phyloP scores from a whole-genome alignment of 2,329 filamentous ascomycete species.

The Colletotrichum sublineola region DNA sequence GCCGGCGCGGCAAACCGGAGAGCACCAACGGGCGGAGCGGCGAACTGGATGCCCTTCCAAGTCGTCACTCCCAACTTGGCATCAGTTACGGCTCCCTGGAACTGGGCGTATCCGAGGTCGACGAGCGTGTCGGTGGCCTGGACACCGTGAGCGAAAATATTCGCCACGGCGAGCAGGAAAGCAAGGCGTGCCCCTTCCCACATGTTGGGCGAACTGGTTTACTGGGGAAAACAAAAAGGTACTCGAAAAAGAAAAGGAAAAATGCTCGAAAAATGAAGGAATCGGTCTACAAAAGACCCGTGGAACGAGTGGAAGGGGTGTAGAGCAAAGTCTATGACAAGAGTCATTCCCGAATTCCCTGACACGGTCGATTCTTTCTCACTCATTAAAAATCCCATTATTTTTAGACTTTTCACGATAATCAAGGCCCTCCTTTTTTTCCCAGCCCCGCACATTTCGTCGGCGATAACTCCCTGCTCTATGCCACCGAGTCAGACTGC shows the following conservation, averaged over 20 bases:
- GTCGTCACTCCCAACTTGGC: constrained; percentile 70
- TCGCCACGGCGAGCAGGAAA: constrained; percentile 16
- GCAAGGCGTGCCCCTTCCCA: constrained; percentile 27
- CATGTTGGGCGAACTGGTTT: not conserved
- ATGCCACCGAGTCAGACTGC: not conserved
- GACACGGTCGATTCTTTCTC: not conserved
- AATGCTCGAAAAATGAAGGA: constrained; percentile 8
- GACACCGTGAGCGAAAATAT: constrained; percentile 9
- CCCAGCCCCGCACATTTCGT: too few relatives aligned
- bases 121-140: constrained; percentile 57
- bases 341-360: not conserved
- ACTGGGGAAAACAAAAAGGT: not conserved
- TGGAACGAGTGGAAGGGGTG: constrained; percentile 26
- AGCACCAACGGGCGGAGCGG: constrained; percentile 74
- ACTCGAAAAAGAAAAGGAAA: not conserved
- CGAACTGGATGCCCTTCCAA: constrained; percentile 83
- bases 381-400: not conserved
- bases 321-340: not conserved
- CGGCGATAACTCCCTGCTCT: too few relatives aligned
- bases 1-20: constrained; percentile 77
- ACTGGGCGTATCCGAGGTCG: constrained; percentile 76
- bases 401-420: not conserved
- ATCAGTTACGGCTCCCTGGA: constrained; percentile 62
- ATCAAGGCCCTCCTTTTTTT: not conserved
- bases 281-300: constrained; percentile 6